Conservation (phyloP, 176 grass and related monocot species). For the Bolboschoenus planiculmis region DNA sequence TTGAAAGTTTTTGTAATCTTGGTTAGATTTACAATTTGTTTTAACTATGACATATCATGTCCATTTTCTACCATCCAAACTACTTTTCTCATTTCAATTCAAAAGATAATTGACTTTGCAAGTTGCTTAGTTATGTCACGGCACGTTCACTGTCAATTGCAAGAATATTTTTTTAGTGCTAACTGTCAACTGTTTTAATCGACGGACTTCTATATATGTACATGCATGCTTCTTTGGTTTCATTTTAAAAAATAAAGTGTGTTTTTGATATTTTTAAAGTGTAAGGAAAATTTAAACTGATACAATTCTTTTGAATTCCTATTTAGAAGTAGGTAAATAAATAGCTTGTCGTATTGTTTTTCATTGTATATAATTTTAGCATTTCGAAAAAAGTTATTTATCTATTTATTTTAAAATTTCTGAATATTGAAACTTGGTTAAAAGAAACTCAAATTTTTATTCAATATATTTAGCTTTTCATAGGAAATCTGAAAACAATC, state of each 20-base stretch:
- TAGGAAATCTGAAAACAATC: no score
- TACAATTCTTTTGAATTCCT: background rate
- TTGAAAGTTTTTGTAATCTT: background rate
- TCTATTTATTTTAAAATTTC: no score
- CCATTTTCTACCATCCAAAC: background rate
- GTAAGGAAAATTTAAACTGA: background rate
- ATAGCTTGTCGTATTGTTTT: background rate
- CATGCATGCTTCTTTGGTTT: background rate
- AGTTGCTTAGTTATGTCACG: no score
- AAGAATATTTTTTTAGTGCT: no score
- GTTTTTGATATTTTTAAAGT: background rate
- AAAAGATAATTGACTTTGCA: no score
- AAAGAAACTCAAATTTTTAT: no score
- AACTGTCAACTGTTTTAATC: background rate
- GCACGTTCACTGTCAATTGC: no score
- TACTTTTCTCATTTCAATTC: background rate
- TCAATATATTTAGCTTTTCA: no score
- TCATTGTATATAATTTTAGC: background rate
- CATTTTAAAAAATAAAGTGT: background rate
- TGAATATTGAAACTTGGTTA: no score
- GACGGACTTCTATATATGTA: no score
- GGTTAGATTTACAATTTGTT: background rate
- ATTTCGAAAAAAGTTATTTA: no score
- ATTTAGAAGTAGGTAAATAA: no score
- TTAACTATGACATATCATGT: background rate